Evolutionary conservation across 257 asterid genomes (phyloP), one percentile per base, ranked within the genome.

Genomic region (Solanum rostratum): DNA sequence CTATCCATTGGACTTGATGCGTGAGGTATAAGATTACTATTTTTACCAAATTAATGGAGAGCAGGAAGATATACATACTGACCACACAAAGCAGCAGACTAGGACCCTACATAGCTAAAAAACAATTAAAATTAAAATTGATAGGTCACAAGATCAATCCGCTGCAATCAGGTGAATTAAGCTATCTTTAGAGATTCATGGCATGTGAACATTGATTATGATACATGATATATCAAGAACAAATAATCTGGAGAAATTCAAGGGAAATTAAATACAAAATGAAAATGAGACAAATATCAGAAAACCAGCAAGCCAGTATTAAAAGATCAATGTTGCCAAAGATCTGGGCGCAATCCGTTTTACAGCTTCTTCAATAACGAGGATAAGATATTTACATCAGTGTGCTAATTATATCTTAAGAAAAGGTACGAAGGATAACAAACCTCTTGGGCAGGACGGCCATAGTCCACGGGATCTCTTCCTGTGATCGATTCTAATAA

Each of bases 401-500:
- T 29, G 19, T 50, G 27, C 49, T 78, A 50, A 78, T 49, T 12
- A 29, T 46, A 29, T 78, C 49, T 78, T 5, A 50, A 78, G 16
- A 24, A 15, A 24, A 49, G 49, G 49, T 6, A 49, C 2, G 12
- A 50, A 50, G 41, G 82, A 68, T 52, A 46, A 52, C 41, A 45
- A 92, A 96, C 99, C 98, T 96, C 99, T 81, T 87, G 95, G 80
- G 98, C 89, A 81, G 98, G 96, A 68, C 99, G 97, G 33, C 95
- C 97, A 79, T 97, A 97, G 87, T 97, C 99, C 18, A 97, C 99
- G 0, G 98, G 99, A 90, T 97, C 99, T 89, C 99, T 89, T 90
- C 98, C 98, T 0, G 98, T 97, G 82, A 95, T 93, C 71, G 98
- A 92, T 92, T 96, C 99, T 76, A 96, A 84, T 71, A 96, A 88